These are phyloP conservation scores for Myochromella boudieri DNA, from an alignment of 768 basidiomycete genomes.

Conservation along the genomic window DNA sequence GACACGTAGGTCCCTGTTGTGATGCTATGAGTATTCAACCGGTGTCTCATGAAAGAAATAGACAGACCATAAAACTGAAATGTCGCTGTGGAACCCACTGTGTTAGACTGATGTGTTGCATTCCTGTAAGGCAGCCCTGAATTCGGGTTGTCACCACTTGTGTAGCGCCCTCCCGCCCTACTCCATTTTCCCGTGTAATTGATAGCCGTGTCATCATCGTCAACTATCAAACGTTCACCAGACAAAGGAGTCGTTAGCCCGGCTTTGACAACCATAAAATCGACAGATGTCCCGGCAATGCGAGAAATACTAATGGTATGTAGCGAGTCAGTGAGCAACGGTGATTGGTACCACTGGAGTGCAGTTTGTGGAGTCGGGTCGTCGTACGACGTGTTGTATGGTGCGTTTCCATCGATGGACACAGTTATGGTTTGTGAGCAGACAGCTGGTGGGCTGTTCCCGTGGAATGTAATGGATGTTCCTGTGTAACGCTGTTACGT, in stretches of 20 bases:
- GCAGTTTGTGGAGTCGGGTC: constrained; percentile 16
- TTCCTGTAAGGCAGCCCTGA: constrained; percentile 24
- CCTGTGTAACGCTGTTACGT: constrained; percentile 3
- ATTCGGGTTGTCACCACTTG: constrained; percentile 6
- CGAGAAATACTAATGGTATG: constrained; percentile 20
- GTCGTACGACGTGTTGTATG: constrained; percentile 11
- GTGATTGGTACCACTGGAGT: constrained; percentile 25
- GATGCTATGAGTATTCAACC: too few species aligned
- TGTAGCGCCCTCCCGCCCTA: constrained; percentile 10
- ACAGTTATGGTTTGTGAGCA: background rate
- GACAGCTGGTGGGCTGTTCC: constrained; percentile 11
- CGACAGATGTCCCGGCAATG: constrained; percentile 22
- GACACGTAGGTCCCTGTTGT: constrained; percentile 23
- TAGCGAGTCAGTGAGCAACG: constrained; percentile 14
- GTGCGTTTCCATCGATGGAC: background rate
- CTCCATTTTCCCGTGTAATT: constrained; percentile 20
- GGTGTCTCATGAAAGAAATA: background rate
- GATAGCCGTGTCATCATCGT: constrained; percentile 21
- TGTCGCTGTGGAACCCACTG: constrained; percentile 21
- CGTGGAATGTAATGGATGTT: constrained; percentile 12
- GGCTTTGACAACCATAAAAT: constrained; percentile 20
- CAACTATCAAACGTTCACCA: constrained; percentile 20
- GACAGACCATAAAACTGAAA: constrained; percentile 28
- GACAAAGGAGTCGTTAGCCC: constrained; percentile 20
- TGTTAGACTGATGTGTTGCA: constrained; percentile 22